phyloP scores from a whole-genome alignment of 2,329 filamentous ascomycete genomes.

The Verticillium longisporum region DNA sequence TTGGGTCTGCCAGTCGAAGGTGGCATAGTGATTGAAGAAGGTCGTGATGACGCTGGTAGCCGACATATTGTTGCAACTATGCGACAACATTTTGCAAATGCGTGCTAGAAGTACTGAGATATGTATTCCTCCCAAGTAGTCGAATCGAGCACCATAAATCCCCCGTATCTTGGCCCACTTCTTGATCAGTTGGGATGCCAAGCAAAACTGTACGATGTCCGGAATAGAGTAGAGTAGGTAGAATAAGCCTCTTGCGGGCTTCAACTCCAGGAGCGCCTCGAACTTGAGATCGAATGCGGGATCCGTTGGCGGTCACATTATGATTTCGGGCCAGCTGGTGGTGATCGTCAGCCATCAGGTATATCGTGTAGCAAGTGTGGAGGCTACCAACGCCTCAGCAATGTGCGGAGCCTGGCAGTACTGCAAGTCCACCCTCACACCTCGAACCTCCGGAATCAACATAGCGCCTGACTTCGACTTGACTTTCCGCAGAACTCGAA shows the following conservation, averaged over 20 bases:
- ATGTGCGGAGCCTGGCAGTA: constrained; percentile 56
- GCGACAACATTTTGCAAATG: constrained; percentile 48
- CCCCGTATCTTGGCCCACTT: constrained; percentile 56
- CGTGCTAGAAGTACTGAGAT: constrained; percentile 55
- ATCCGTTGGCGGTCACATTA: constrained; percentile 41
- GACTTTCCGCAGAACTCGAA: constrained; percentile 50
- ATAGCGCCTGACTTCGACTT: constrained; percentile 54
- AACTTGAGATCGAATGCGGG: constrained; percentile 48
- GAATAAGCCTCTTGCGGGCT: constrained; percentile 54
- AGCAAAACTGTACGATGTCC: constrained; percentile 48
- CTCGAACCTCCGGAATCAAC: constrained; percentile 54
- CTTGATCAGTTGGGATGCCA: constrained; percentile 53
- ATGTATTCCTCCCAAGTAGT: constrained; percentile 59
- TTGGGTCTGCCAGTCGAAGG: constrained; percentile 50
- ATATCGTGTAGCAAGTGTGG: constrained; percentile 13
- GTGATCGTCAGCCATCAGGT: constrained; percentile 1
- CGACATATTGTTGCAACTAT: constrained; percentile 26
- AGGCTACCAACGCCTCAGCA: constrained; percentile 34
- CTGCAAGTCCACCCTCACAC: constrained; percentile 56
- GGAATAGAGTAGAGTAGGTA: constrained; percentile 56
- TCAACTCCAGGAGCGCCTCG: constrained; percentile 53
- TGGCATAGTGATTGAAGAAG: constrained; percentile 58
- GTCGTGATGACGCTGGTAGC: constrained; percentile 45
- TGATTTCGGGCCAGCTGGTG: constrained; percentile 35
- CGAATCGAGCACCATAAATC: constrained; percentile 59